These are phyloP conservation scores for Leccinum subrobustum DNA, from an alignment of 1,284 basidiomycete species.

Conservation along the genomic window DNA sequence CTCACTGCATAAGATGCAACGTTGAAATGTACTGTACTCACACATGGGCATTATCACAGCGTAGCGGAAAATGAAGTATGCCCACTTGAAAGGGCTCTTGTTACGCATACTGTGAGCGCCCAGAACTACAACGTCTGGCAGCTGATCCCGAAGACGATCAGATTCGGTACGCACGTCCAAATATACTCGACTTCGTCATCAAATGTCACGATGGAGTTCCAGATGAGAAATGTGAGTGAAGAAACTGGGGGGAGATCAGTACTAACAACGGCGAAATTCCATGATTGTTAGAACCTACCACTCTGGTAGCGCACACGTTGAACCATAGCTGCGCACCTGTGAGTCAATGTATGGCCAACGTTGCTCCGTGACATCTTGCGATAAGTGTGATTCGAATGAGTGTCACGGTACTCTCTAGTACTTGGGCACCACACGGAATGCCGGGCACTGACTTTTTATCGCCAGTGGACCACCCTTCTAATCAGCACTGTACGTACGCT, in stretches of 20 bases:
- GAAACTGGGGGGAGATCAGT: constrained; percentile 11
- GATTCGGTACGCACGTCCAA: constrained; percentile 20
- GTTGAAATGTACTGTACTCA: constrained; percentile 12
- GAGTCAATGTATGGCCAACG: background rate
- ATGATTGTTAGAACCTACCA: constrained; percentile 1
- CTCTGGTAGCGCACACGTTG: constrained; percentile 17
- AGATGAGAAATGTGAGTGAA: constrained; percentile 15
- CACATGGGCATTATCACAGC: constrained; percentile 13
- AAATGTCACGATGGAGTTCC: constrained; percentile 17
- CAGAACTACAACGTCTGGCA: background rate
- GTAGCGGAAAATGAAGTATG: constrained; percentile 17
- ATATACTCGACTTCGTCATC: constrained; percentile 24
- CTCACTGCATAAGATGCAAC: background rate
- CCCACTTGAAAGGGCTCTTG: constrained; percentile 21
- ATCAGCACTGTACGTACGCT: no score
- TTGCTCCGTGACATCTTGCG: no score
- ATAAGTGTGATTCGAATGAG: no score
- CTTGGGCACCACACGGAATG: no score
- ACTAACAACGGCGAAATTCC: background rate
- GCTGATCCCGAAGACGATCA: background rate
- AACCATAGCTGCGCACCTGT: background rate
- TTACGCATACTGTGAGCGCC: constrained; percentile 17
- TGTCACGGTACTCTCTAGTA: no score
- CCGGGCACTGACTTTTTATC: no score
- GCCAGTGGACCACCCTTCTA: no score